phyloP scores from a whole-genome alignment of 768 basidiomycete genomes.

The Boletellus sp. region DNA sequence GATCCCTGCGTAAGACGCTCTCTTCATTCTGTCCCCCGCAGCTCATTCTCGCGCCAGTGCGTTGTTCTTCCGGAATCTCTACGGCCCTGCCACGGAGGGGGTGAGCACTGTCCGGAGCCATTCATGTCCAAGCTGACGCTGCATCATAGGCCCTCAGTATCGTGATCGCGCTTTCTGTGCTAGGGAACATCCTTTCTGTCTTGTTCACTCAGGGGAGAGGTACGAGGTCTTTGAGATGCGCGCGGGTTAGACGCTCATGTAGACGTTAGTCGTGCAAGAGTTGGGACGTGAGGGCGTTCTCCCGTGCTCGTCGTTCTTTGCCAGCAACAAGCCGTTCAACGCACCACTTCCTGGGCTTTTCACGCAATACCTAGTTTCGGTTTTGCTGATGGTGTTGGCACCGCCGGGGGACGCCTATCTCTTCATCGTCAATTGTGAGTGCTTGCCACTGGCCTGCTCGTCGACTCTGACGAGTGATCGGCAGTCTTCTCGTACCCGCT shows the following conservation, averaged over 20 bases:
- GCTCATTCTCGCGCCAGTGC: constrained; percentile 38
- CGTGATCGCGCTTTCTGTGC: constrained; percentile 59
- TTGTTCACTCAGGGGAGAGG: constrained; percentile 68
- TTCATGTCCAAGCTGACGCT: constrained; percentile 1
- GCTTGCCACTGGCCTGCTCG: not conserved
- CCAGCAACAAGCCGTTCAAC: constrained; percentile 67
- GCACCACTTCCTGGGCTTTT: constrained; percentile 64
- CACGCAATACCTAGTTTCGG: constrained; percentile 58
- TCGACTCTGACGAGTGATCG: not conserved
- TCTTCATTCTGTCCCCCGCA: not conserved
- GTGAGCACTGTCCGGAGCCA: constrained; percentile 31
- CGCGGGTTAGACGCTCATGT: constrained; percentile 1
- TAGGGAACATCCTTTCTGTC: constrained; percentile 61
- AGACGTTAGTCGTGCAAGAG: constrained; percentile 59
- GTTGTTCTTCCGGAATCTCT: constrained; percentile 71
- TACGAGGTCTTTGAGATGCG: constrained; percentile 24
- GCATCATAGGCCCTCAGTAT: constrained; percentile 49
- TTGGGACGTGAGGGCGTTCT: constrained; percentile 69
- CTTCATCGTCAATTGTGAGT: constrained; percentile 63
- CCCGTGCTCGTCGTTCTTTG: constrained; percentile 63
- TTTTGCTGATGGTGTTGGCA: constrained; percentile 48
- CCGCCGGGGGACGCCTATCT: constrained; percentile 75
- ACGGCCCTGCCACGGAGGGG: constrained; percentile 56
- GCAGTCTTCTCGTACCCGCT: constrained; percentile 57
- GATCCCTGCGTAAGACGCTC: constrained; percentile 57